Percentiles rank a stretch among this genome's conserved stretches.
Evolutionary conservation across 768 basidiomycete species (phyloP).

Genomic region (Pisolithus tinctorius): DNA sequence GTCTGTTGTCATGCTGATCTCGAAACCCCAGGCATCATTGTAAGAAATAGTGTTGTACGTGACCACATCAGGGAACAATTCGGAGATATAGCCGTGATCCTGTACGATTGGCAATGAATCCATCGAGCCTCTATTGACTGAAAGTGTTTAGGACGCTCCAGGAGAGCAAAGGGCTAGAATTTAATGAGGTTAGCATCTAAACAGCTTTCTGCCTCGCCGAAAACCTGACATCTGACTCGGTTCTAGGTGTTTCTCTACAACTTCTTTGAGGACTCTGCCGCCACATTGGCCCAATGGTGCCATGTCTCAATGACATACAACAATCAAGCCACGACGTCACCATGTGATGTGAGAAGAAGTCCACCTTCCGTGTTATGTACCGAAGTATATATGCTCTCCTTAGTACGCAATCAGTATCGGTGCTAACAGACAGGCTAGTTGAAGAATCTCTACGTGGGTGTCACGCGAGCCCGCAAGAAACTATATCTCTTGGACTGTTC

Average conservation of each 20-base stretch:
- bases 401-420: neutral
- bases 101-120: slow-evolving; percentile 33
- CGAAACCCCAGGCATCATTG: slow-evolving; percentile 51
- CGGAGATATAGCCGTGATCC: slow-evolving; percentile 51
- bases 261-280: slow-evolving; percentile 61
- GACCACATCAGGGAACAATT: slow-evolving; percentile 43
- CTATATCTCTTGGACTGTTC: slow-evolving; percentile 66
- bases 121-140: neutral
- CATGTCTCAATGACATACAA: slow-evolving; percentile 42
- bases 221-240: neutral
- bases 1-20: neutral
- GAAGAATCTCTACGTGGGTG: slow-evolving; percentile 63
- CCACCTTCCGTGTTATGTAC: slow-evolving; percentile 50
- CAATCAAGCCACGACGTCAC: slow-evolving; percentile 28
- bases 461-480: slow-evolving; percentile 62
- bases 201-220: neutral
- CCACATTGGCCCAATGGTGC: slow-evolving; percentile 51
- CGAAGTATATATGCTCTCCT: slow-evolving; percentile 35
- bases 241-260: slow-evolving; percentile 66
- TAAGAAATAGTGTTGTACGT: slow-evolving; percentile 51
- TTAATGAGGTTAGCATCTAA: slow-evolving; percentile 11
- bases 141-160: slow-evolving; percentile 22
- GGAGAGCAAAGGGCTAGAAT: slow-evolving; percentile 26
- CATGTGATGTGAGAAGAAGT: slow-evolving; percentile 39
- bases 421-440: slow-evolving; percentile 32